Evolutionary conservation across 345 rosid species (phyloP), one percentile per base, ranked within the genome.

Genomic region (Ailanthus altissimus): DNA sequence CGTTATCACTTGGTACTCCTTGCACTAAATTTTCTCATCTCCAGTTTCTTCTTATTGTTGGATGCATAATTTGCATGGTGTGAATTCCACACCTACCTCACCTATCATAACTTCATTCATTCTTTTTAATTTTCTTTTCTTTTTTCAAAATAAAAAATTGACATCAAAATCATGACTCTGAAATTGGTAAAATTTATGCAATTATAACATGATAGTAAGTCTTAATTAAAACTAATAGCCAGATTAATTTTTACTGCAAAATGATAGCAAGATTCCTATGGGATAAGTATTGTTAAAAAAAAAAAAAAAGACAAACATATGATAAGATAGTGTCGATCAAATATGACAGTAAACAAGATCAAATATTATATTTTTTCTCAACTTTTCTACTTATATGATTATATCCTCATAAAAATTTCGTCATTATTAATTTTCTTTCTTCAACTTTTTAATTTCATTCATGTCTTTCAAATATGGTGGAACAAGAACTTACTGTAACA

Each of bases 1-100:
- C 20, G 40, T 0, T 14, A 20, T 23, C n/a, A 23, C 61, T 72
- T 45, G 12, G 20, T n/a, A 53, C 61, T 53, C 32, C 3, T 32
- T 15, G 28, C 62, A 63, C 42, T 64, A 49, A 46, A 57, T 25
- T 20, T 25, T 58, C 23, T 53, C 0, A 50, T 69, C 64, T 14
- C 32, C 28, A 9, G 64, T 56, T 26, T 36, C 25, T 66, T 51
- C 23, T 32, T 71, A 40, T 58, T 18, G 49, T 72, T 76, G 67
- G 11, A 50, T 28, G 58, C 56, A 63, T 51, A 26, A 76, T 23
- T 54, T 58, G 6, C 51, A 8, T 49, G 45, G n/a, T 38, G 8
- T 58, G 36, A 79, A 58, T 73, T 79, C 43, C 21, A 26, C 62
- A 79, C 77, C 81, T 49, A 79, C 78, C 74, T 66, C 43, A 79